Evolutionary conservation across 1,139 yeast genomes (phyloP).

Genomic region (Magnusiomyces paraingens): DNA sequence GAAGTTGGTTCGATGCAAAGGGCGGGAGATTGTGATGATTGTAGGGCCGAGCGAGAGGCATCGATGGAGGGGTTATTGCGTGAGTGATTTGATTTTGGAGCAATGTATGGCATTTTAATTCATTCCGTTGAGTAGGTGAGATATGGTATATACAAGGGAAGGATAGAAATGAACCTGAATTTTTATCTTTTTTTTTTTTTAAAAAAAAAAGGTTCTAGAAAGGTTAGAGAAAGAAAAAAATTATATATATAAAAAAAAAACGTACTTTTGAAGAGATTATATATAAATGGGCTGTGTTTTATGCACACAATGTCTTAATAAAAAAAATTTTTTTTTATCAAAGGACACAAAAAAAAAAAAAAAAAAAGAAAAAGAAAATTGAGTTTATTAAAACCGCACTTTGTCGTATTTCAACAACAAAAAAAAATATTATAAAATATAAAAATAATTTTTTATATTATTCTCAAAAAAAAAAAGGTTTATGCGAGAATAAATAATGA

Average conservation of each 20-base stretch:
- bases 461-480: too few relatives aligned
- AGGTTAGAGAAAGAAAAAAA: background rate
- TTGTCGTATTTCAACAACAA: background rate
- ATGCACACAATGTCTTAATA: background rate
- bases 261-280: too few relatives aligned
- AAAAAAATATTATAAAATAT: background rate
- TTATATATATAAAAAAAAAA: background rate
- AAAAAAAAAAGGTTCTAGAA: too few relatives aligned
- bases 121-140: too few relatives aligned
- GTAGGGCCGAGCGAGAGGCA: background rate
- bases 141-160: too few relatives aligned
- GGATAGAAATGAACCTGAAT: too few relatives aligned
- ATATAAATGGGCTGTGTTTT: too few relatives aligned
- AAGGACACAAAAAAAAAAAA: too few relatives aligned
- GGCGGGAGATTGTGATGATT: background rate
- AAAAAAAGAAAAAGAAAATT: too few relatives aligned
- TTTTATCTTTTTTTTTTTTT: too few relatives aligned
- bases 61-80: background rate
- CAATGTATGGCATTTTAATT: conserved; percentile 12
- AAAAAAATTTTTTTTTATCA: background rate
- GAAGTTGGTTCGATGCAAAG: background rate
- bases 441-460: background rate
- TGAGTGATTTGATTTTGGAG: conserved; percentile 8
- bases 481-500: too few relatives aligned
- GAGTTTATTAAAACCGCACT: background rate